Percentiles rank a stretch among this genome's conserved stretches.
Conservation (phyloP, 768 basidiomycete genomes). For the Xerocomellus amylosporus region DNA sequence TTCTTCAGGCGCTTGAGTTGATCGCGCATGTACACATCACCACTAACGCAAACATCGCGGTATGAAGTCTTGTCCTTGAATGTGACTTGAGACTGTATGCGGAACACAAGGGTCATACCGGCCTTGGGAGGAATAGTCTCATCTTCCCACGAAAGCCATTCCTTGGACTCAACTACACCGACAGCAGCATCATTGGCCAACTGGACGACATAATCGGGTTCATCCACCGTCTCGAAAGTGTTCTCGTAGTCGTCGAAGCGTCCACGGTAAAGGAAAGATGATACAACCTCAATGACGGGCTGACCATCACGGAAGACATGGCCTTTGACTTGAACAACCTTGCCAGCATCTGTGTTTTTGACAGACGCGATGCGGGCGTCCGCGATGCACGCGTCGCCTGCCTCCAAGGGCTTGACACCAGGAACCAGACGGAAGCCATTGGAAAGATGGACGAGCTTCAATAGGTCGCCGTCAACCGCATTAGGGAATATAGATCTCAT, state of each 20-base stretch:
- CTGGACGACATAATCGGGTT: slow-evolving; percentile 82
- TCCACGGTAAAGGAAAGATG: slow-evolving; percentile 96
- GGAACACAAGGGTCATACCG: slow-evolving; percentile 87
- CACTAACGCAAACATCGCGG: slow-evolving; percentile 75
- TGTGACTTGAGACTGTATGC: slow-evolving; percentile 76
- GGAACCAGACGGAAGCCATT: slow-evolving; percentile 93
- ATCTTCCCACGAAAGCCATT: slow-evolving; percentile 97
- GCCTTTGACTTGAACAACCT: slow-evolving; percentile 89
- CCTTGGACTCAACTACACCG: slow-evolving; percentile 91
- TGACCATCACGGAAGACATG: slow-evolving; percentile 71
- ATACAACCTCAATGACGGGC: slow-evolving; percentile 89
- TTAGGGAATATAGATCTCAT: slow-evolving; percentile 97
- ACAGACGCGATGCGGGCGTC: slow-evolving; percentile 89
- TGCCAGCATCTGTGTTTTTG: slow-evolving; percentile 86
- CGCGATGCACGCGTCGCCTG: slow-evolving; percentile 86
- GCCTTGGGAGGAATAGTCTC: slow-evolving; percentile 71
- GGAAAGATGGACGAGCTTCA: slow-evolving; percentile 95
- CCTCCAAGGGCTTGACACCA: slow-evolving; percentile 71
- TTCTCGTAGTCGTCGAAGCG: slow-evolving; percentile 91
- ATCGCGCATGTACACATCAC: slow-evolving; percentile 84
- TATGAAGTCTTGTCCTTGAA: slow-evolving; percentile 91
- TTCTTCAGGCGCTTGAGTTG: slow-evolving; percentile 86
- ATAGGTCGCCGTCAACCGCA: slow-evolving; percentile 87
- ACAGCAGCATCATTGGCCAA: slow-evolving; percentile 74
- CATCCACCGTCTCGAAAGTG: slow-evolving; percentile 91